These are phyloP conservation scores for Komagataella mondaviorum DNA, from an alignment of 805 yeast species.

Conservation along the genomic window DNA sequence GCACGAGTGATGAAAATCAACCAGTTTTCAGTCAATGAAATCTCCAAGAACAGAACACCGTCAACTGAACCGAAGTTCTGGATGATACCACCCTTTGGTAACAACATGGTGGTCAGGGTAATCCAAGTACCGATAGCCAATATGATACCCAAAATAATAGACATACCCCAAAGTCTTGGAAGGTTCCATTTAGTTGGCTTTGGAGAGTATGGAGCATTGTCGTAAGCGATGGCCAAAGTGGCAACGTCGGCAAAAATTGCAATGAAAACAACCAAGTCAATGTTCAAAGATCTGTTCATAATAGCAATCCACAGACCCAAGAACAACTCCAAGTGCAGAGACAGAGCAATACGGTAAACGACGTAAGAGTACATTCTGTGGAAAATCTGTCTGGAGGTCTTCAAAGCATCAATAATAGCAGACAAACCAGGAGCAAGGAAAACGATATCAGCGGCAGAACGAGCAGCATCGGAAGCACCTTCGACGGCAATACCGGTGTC, in stretches of 20 bases:
- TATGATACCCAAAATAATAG: slow-evolving; percentile 71
- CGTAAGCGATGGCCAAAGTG: slow-evolving; percentile 93
- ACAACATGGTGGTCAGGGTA: slow-evolving; percentile 86
- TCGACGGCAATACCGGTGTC: slow-evolving; percentile 96
- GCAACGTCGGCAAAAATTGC: slow-evolving; percentile 97
- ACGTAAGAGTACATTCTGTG: slow-evolving; percentile 98
- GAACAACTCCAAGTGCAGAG: slow-evolving; percentile 89
- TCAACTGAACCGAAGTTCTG: slow-evolving; percentile 93
- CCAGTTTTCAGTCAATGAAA: slow-evolving; percentile 94
- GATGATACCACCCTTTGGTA: slow-evolving; percentile 84
- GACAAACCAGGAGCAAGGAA: slow-evolving; percentile 92
- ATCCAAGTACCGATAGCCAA: slow-evolving; percentile 93
- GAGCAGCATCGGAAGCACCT: slow-evolving; percentile 96
- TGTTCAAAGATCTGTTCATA: slow-evolving; percentile 73
- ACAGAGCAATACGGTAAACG: slow-evolving; percentile 94
- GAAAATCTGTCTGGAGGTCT: slow-evolving; percentile 94
- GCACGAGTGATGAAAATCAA: slow-evolving; percentile 94
- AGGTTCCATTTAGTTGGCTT: slow-evolving; percentile 93
- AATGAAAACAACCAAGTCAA: slow-evolving; percentile 88
- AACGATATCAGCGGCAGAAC: slow-evolving; percentile 94
- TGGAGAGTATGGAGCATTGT: slow-evolving; percentile 91
- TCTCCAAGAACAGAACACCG: slow-evolving; percentile 88
- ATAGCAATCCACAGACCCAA: slow-evolving; percentile 95
- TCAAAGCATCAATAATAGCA: slow-evolving; percentile 87
- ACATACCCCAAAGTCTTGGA: slow-evolving; percentile 96